Conservation (phyloP, 2,329 filamentous ascomycete genomes). For the Phaeosphaeria sp. region DNA sequence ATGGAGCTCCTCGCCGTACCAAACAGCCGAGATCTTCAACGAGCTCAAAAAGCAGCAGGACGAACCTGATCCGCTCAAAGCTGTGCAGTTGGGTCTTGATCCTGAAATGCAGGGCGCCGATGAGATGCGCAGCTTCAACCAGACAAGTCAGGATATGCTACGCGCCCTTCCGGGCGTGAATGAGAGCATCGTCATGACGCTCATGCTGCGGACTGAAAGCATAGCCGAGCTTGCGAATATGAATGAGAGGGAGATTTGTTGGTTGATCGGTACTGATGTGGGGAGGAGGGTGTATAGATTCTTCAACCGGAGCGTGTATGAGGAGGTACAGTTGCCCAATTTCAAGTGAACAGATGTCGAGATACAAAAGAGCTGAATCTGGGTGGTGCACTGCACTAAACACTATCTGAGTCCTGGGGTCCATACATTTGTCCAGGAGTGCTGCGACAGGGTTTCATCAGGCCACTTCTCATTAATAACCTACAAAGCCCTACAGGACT, state of each 20-base stretch:
- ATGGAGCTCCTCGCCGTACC: slow-evolving; percentile 91
- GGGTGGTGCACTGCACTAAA: too few species aligned
- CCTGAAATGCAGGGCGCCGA: slow-evolving; percentile 59
- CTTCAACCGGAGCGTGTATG: slow-evolving; percentile 70
- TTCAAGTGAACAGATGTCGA: slow-evolving; percentile 10
- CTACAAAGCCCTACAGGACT: too few species aligned
- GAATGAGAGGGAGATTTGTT: slow-evolving; percentile 72
- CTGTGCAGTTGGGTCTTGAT: slow-evolving; percentile 82
- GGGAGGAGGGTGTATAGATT: slow-evolving; percentile 80
- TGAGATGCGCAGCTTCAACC: slow-evolving; percentile 75
- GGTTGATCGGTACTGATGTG: slow-evolving; percentile 77
- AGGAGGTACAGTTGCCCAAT: slow-evolving; percentile 33
- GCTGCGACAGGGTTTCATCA: too few species aligned
- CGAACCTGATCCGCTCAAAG: slow-evolving; percentile 88
- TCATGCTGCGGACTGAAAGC: slow-evolving; percentile 77
- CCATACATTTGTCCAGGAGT: too few species aligned
- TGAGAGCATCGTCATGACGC: slow-evolving; percentile 74
- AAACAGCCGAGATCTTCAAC: slow-evolving; percentile 96
- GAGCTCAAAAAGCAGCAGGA: slow-evolving; percentile 87
- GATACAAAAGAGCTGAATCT: not conserved
- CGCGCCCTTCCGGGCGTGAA: slow-evolving; percentile 79
- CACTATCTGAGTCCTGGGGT: too few species aligned
- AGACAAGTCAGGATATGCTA: slow-evolving; percentile 90
- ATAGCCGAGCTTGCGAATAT: slow-evolving; percentile 87
- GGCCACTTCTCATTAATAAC: too few species aligned